These are phyloP conservation scores for Zymoseptoria crescenta DNA, from an alignment of 2,329 filamentous ascomycete species.

Conservation along the genomic window DNA sequence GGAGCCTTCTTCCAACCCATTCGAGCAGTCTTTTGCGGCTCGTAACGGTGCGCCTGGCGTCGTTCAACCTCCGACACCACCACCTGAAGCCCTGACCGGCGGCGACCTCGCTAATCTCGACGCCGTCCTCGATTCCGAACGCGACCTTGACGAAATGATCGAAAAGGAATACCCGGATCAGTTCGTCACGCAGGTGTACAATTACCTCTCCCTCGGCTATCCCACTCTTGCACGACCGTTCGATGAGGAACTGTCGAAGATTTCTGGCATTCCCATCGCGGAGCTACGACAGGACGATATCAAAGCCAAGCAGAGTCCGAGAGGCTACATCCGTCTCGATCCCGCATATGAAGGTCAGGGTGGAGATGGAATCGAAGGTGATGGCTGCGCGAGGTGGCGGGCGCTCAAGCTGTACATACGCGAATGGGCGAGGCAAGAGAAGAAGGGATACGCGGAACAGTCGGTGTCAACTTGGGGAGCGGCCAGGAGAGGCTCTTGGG, in stretches of 20 bases:
- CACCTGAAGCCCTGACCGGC: constrained; percentile 17
- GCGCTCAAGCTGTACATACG: constrained; percentile 75
- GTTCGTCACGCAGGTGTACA: constrained; percentile 94
- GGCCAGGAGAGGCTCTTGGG: constrained; percentile 44
- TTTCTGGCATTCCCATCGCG: constrained; percentile 60
- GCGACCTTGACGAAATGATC: constrained; percentile 36
- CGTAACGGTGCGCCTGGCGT: constrained; percentile 14
- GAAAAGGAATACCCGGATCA: constrained; percentile 66
- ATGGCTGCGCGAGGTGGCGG: constrained; percentile 67
- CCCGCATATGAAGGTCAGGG: constrained; percentile 42
- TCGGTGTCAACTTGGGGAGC: constrained; percentile 35
- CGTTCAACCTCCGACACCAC: constrained; percentile 23
- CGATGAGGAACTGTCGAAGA: constrained; percentile 77
- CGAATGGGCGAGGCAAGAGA: constrained; percentile 86
- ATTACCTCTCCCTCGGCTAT: constrained; percentile 89
- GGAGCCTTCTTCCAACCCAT: constrained; percentile 29
- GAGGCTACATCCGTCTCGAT: constrained; percentile 62
- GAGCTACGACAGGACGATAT: constrained; percentile 68
- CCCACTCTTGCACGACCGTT: constrained; percentile 75
- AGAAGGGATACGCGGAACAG: constrained; percentile 48
- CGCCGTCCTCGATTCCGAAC: constrained; percentile 36
- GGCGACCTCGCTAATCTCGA: constrained; percentile 28
- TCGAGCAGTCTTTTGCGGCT: constrained; percentile 29
- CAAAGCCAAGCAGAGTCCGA: constrained; percentile 46
- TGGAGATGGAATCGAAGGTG: constrained; percentile 35